phyloP scores from a whole-genome alignment of 2,329 filamentous ascomycete genomes.

The Taxawa tesnikishii region DNA sequence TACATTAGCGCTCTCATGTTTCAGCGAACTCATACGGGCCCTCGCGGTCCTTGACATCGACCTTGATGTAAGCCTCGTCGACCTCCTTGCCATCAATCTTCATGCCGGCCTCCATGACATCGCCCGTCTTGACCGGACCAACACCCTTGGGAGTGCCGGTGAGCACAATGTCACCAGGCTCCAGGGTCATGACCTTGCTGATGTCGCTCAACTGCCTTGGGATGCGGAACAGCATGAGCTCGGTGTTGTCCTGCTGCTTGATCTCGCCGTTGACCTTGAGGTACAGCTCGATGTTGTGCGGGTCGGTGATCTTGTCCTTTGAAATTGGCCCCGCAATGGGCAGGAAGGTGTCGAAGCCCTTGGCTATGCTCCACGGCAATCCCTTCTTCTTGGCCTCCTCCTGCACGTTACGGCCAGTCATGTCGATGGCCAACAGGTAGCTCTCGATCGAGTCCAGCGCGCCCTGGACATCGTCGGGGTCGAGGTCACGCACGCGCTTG shows the following conservation, averaged over 20 bases:
- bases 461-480: slow-evolving; percentile 59
- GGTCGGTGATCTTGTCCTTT: slow-evolving; percentile 70
- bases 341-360: slow-evolving; percentile 96
- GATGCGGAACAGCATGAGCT: slow-evolving; percentile 86
- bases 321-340: slow-evolving; percentile 73
- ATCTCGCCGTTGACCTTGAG: slow-evolving; percentile 69
- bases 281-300: slow-evolving; percentile 78
- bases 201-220: slow-evolving; percentile 83
- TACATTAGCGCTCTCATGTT: slow-evolving; percentile 24
- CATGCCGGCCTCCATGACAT: slow-evolving; percentile 76
- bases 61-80: slow-evolving; percentile 73
- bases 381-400: slow-evolving; percentile 96
- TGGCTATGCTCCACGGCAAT: slow-evolving; percentile 89
- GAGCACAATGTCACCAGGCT: slow-evolving; percentile 82
- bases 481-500: slow-evolving; percentile 63
- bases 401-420: slow-evolving; percentile 92
- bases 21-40: slow-evolving; percentile 61
- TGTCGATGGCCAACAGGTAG: slow-evolving; percentile 87
- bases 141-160: slow-evolving; percentile 98
- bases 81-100: slow-evolving; percentile 70
- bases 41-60: slow-evolving; percentile 67
- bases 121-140: slow-evolving; percentile 70
- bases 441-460: slow-evolving; percentile 73
- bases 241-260: slow-evolving; percentile 78
- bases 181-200: slow-evolving; percentile 85